Base-by-base conservation (phyloP, 306 rosid genomes). In the Ziziphus jujuba region DNA sequence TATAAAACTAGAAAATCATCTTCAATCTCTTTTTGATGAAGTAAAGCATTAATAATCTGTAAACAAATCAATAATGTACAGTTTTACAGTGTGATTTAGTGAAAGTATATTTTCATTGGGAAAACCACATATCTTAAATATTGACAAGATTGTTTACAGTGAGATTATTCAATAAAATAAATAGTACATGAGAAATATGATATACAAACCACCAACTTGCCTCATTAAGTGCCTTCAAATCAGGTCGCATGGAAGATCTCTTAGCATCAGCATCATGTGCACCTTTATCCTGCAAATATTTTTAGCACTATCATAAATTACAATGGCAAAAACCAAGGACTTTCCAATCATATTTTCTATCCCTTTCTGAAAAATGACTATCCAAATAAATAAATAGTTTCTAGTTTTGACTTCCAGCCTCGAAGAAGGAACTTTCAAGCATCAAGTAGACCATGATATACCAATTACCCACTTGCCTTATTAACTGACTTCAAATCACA, bases 401-500 rank as follows among this genome's bases (percentile, higher is more conserved):
- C n/a, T n/a, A n/a, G n/a, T n/a, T n/a, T n/a, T n/a, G n/a, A n/a
- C n/a, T n/a, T n/a, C n/a, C n/a, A n/a, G n/a, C n/a, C n/a, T n/a
- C n/a, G n/a, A n/a, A n/a, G n/a, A n/a, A n/a, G n/a, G n/a, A n/a
- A n/a, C n/a, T n/a, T n/a, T n/a, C n/a, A n/a, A n/a, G n/a, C n/a
- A n/a, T n/a, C n/a, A n/a, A n/a, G n/a, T n/a, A n/a, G n/a, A n/a
- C n/a, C n/a, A n/a, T n/a, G n/a, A n/a, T 14, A 44, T 40, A 56
- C 40, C 12, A 36, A 23, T 57, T 62, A 44, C 31, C 43, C 57
- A 74, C 83, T 58, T 69, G 72, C 79, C 83, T 69, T 44, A 1
- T 75, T 51, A 69, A 74, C 36, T 17, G 76, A 76, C 72, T 79
- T 79, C 64, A 79, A 52, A 71, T 80, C 84, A 31, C 80, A 77